These are phyloP conservation scores for Akanthomyces muscarius DNA, from an alignment of 2,329 filamentous ascomycete genomes.

Conservation along the genomic window DNA sequence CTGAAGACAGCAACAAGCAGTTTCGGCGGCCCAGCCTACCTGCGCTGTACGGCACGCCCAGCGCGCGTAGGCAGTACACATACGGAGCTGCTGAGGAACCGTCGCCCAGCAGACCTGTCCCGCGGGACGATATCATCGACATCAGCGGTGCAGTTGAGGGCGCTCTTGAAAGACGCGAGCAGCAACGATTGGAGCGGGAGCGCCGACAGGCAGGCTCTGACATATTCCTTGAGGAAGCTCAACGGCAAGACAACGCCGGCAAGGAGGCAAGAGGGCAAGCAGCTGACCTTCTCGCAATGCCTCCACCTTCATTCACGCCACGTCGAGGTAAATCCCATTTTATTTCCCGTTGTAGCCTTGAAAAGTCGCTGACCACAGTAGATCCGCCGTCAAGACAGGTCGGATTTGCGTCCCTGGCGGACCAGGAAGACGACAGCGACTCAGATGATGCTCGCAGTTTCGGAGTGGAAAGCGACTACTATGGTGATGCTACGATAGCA, in stretches of 20 bases:
- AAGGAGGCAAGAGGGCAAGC: background rate
- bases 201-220: background rate
- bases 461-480: constrained; percentile 34
- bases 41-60: constrained; percentile 30
- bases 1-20: background rate
- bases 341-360: background rate
- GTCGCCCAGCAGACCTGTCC: constrained; percentile 22
- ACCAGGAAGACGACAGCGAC: constrained; percentile 22
- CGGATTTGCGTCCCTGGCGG: constrained; percentile 15
- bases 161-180: constrained; percentile 24
- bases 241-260: background rate
- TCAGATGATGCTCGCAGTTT: constrained; percentile 34
- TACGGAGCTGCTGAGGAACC: constrained; percentile 37
- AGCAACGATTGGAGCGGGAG: constrained; percentile 17
- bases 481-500: constrained; percentile 35
- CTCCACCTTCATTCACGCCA: constrained; percentile 3
- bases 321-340: background rate
- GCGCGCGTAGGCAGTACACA: constrained; percentile 34
- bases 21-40: constrained; percentile 28
- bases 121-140: constrained; percentile 22
- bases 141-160: constrained; percentile 29
- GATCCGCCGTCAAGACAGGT: background rate
- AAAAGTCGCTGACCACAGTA: background rate
- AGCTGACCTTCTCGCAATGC: constrained; percentile 5
- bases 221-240: constrained; percentile 1